Percentiles rank a stretch among this genome's conserved stretches.
These are phyloP conservation scores for Phaeodactylum tricornutum DNA, from an alignment of 108 stramenopile genomes.

Conservation along the genomic window DNA sequence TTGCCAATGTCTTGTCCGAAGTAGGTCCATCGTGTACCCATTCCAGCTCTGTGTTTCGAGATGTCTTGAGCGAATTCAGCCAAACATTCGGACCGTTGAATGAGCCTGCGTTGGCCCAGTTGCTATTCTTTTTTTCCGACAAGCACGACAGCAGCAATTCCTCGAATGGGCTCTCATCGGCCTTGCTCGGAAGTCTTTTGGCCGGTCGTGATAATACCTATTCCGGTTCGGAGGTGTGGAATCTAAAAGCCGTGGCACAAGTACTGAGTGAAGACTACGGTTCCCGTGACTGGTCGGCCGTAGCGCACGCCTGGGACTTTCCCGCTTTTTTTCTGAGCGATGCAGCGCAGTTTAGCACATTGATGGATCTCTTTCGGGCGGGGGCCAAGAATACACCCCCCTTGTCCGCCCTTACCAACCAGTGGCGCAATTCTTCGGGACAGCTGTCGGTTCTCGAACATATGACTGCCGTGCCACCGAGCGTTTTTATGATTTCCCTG, in stretches of 20 bases:
- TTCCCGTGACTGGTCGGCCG: conserved; percentile 66
- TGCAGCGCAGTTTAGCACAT: conserved; percentile 46
- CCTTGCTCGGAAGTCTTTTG: conserved; percentile 42
- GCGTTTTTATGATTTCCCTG: conserved; percentile 55
- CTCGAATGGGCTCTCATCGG: conserved; percentile 43
- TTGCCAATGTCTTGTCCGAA: conserved; percentile 71
- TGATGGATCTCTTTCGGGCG: conserved; percentile 71
- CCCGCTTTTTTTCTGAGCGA: conserved; percentile 72
- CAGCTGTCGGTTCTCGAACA: conserved; percentile 73
- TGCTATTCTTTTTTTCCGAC: conserved; percentile 59
- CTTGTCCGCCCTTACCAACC: conserved; percentile 37
- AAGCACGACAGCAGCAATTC: conserved; percentile 2
- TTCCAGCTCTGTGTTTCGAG: conserved; percentile 52
- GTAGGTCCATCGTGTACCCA: conserved; percentile 81
- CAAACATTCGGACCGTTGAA: conserved; percentile 27
- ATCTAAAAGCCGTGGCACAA: conserved; percentile 73
- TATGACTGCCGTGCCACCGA: conserved; percentile 46
- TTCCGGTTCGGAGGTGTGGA: conserved; percentile 53
- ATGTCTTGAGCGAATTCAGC: conserved; percentile 51
- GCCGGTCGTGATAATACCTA: conserved; percentile 19
- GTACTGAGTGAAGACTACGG: conserved; percentile 75
- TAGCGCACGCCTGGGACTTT: conserved; percentile 79
- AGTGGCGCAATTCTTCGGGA: conserved; percentile 72
- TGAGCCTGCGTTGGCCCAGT: conserved; percentile 65
- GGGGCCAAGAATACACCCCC: conserved; percentile 58